These are phyloP conservation scores for Pyrenopolyporus hunteri DNA, from an alignment of 495 filamentous ascomycete species.

Conservation along the genomic window DNA sequence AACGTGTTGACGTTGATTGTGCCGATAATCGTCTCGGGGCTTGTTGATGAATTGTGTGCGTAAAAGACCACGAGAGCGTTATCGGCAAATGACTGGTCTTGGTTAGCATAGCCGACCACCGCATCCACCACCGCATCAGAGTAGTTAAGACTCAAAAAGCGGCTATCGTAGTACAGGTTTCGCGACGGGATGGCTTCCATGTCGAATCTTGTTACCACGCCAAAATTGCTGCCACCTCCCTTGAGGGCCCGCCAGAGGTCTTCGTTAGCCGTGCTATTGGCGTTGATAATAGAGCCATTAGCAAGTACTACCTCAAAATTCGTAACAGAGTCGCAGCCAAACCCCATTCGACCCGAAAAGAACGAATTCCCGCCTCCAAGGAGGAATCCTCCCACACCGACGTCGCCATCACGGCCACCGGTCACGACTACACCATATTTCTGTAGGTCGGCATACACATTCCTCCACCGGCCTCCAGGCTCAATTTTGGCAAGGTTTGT, in stretches of 20 bases:
- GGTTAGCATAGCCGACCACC: constrained; percentile 41
- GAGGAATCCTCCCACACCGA: constrained; percentile 53
- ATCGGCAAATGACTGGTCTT: constrained; percentile 30
- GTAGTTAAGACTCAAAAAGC: constrained; percentile 10
- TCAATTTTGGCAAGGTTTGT: constrained; percentile 47
- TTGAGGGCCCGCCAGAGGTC: constrained; percentile 63
- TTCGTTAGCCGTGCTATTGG: constrained; percentile 46
- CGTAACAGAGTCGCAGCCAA: constrained; percentile 55
- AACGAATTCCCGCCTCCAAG: constrained; percentile 53
- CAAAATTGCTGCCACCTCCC: constrained; percentile 61
- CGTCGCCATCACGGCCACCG: constrained; percentile 50
- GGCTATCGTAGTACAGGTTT: constrained; percentile 39
- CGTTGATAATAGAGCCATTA: constrained; percentile 54
- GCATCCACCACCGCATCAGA: constrained; percentile 33
- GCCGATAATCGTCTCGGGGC: constrained; percentile 12
- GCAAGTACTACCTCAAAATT: constrained; percentile 62
- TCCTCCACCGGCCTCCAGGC: constrained; percentile 52
- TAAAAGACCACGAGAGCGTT: constrained; percentile 30
- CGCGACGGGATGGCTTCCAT: constrained; percentile 40
- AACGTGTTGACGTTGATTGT: constrained; percentile 30
- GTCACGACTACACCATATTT: constrained; percentile 42
- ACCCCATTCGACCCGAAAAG: constrained; percentile 49
- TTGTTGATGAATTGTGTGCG: neutral
- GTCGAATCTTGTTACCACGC: constrained; percentile 62
- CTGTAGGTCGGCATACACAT: constrained; percentile 51